Evolutionary conservation across 441 rosid species (phyloP).

Genomic region (Syzygium malaccense): DNA sequence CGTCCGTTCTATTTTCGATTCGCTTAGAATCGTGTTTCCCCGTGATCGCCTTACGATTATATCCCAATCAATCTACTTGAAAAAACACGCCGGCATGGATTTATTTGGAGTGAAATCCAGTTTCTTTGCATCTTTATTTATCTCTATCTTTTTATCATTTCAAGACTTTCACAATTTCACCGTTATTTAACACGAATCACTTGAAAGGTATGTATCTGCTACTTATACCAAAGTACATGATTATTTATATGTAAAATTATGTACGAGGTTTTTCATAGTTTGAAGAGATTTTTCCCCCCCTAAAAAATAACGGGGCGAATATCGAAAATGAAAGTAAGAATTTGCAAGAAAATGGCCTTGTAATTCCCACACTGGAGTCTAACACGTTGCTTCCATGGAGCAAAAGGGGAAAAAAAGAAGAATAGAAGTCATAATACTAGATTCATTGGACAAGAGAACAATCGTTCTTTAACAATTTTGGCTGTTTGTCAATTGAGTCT

Average conservation of each 20-base stretch:
- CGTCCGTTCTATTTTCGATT: not conserved
- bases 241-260: not conserved
- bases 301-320: not conserved
- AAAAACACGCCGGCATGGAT: fast-evolving
- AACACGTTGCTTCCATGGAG: not conserved
- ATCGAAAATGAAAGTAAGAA: not conserved
- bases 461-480: not conserved
- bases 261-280: not conserved
- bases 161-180: not conserved
- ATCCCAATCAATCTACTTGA: not conserved
- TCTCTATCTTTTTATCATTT: not conserved
- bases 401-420: fast-evolving
- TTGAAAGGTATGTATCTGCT: not conserved
- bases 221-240: not conserved
- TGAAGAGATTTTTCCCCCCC: not conserved
- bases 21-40: too few species aligned
- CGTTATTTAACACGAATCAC: not conserved
- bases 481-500: not conserved
- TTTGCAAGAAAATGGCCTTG: not conserved
- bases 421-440: not conserved
- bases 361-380: not conserved
- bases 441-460: not conserved
- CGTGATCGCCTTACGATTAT: fast-evolving
- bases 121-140: not conserved
- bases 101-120: not conserved